A percentile compares a stretch with the other conserved stretches of the same genome.
phyloP scores from a whole-genome alignment of 2,329 filamentous ascomycete genomes.

The Pleoardoris graminearum region DNA sequence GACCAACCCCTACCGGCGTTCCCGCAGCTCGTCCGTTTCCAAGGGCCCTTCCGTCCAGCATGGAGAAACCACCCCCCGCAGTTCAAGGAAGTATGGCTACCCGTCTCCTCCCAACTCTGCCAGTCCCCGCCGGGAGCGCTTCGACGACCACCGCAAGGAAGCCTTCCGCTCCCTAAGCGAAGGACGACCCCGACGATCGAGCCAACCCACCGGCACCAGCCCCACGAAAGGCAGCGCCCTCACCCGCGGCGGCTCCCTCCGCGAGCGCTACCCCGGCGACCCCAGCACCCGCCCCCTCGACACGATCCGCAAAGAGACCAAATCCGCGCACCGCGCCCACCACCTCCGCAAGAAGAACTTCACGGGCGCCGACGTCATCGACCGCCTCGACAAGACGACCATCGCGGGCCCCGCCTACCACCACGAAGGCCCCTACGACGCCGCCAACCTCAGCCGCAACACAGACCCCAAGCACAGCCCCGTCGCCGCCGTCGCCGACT shows the following conservation, averaged over 20 bases:
- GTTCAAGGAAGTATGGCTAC: constrained; percentile 39
- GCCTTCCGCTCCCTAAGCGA: constrained; percentile 37
- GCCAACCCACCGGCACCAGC: constrained; percentile 36
- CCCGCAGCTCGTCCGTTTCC: constrained; percentile 35
- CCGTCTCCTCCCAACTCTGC: constrained; percentile 60
- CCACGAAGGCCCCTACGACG: constrained; percentile 89
- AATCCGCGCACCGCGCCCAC: constrained; percentile 66
- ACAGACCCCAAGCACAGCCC: constrained; percentile 65
- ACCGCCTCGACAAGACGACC: constrained; percentile 72
- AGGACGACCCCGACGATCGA: constrained; percentile 39
- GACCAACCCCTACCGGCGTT: constrained; percentile 51
- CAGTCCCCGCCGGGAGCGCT: constrained; percentile 53
- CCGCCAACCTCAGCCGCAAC: constrained; percentile 76
- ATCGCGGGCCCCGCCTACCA: constrained; percentile 65
- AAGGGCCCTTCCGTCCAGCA: constrained; percentile 25
- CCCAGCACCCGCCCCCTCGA: constrained; percentile 69
- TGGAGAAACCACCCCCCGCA: constrained; percentile 26
- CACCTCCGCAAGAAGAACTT: constrained; percentile 69
- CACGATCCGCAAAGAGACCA: constrained; percentile 64
- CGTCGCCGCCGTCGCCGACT: constrained; percentile 72
- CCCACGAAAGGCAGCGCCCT: constrained; percentile 32
- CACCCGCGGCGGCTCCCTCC: constrained; percentile 56
- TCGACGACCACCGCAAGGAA: constrained; percentile 38
- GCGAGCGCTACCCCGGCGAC: constrained; percentile 65
- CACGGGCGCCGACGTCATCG: constrained; percentile 75